Evolutionary conservation across 1,284 basidiomycete species (phyloP).

Genomic region (Heliocybe sulcata): DNA sequence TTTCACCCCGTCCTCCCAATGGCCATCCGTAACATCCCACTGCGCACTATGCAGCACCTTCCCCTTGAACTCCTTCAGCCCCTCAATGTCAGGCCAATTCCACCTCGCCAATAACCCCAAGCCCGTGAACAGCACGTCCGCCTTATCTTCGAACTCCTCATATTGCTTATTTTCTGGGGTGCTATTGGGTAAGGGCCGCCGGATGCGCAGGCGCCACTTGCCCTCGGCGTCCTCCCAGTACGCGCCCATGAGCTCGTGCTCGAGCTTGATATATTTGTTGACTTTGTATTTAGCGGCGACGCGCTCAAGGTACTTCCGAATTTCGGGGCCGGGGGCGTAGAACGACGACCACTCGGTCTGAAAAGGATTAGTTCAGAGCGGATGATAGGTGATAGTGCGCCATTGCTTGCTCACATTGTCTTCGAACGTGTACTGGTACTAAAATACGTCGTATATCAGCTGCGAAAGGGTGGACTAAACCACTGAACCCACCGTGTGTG

Average conservation of each 20-base stretch:
- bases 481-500: constrained; percentile 32
- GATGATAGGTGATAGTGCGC: neutral
- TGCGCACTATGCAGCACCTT: constrained; percentile 47
- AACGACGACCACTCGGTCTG: constrained; percentile 54
- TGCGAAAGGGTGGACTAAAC: too few species aligned
- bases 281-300: constrained; percentile 54
- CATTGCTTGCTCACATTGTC: constrained; percentile 31
- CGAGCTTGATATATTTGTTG: constrained; percentile 42
- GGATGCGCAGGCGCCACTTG: constrained; percentile 48
- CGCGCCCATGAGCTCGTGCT: constrained; percentile 44
- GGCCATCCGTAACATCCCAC: constrained; percentile 39
- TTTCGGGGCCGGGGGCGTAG: constrained; percentile 52
- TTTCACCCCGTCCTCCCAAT: constrained; percentile 39
- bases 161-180: constrained; percentile 10
- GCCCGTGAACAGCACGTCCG: constrained; percentile 46
- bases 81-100: constrained; percentile 53
- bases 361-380: neutral
- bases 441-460: neutral
- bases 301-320: constrained; percentile 41
- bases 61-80: constrained; percentile 43
- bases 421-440: constrained; percentile 58
- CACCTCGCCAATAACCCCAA: constrained; percentile 42
- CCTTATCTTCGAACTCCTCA: constrained; percentile 41
- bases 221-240: constrained; percentile 39
- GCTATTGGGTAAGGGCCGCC: constrained; percentile 18